Percentiles rank a stretch among this genome's conserved stretches.
phyloP scores from a whole-genome alignment of 2,329 filamentous ascomycete genomes.

The Diplodia corticola region DNA sequence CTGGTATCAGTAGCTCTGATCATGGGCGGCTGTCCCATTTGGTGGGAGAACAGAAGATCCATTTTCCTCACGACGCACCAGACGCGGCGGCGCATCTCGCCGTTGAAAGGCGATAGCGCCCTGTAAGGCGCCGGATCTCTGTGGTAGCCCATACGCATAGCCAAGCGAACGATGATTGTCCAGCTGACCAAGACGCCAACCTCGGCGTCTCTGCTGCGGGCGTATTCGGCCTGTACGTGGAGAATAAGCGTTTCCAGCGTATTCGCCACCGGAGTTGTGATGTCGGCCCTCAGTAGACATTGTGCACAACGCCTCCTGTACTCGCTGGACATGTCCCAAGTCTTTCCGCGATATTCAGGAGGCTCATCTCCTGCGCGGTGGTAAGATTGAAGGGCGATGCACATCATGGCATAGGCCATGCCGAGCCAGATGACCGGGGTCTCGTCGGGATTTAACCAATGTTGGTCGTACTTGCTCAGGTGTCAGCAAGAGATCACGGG shows the following conservation, averaged over 20 bases:
- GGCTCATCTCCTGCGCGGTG: constrained; percentile 78
- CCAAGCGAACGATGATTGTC: constrained; percentile 61
- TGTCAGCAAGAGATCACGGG: neutral
- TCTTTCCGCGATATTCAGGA: constrained; percentile 71
- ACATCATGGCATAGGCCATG: constrained; percentile 73
- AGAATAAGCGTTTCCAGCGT: constrained; percentile 78
- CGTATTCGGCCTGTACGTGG: constrained; percentile 75
- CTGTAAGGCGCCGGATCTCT: constrained; percentile 75
- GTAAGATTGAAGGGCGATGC: constrained; percentile 76
- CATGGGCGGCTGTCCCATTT: constrained; percentile 63
- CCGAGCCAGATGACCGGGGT: constrained; percentile 78
- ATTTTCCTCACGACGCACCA: constrained; percentile 71
- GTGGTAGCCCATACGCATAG: constrained; percentile 76
- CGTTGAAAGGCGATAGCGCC: constrained; percentile 70
- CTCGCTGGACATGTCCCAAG: constrained; percentile 49
- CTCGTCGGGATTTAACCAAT: constrained; percentile 72
- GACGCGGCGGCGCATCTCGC: constrained; percentile 65
- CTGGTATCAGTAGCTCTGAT: constrained; percentile 75
- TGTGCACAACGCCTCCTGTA: constrained; percentile 75
- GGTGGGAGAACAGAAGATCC: constrained; percentile 76
- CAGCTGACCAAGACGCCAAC: constrained; percentile 63
- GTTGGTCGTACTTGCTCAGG: constrained; percentile 55
- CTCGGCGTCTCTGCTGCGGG: constrained; percentile 72
- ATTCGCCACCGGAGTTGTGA: constrained; percentile 71
- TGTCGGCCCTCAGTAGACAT: constrained; percentile 73